A percentile compares a stretch with the other conserved stretches of the same genome.
These are phyloP conservation scores for Pyrenochaeta sp. DNA, from an alignment of 2,329 filamentous ascomycete genomes.

Conservation along the genomic window DNA sequence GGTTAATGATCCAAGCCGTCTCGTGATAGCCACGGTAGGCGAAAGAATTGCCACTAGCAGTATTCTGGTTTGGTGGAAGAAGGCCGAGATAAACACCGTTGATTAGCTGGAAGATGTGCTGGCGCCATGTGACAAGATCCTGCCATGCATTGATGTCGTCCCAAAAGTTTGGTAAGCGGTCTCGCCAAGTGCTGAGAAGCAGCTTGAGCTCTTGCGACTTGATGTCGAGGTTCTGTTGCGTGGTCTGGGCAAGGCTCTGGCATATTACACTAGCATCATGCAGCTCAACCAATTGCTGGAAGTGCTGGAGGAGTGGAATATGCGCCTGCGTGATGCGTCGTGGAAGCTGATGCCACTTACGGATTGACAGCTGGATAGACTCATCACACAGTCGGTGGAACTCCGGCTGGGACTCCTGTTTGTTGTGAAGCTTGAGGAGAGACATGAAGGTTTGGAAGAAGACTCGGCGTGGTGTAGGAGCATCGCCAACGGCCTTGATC, in stretches of 20 bases:
- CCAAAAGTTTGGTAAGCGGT: constrained; percentile 96
- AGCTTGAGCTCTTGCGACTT: constrained; percentile 97
- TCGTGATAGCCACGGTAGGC: constrained; percentile 98
- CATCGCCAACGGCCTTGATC: constrained; percentile 97
- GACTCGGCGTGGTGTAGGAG: constrained; percentile 87
- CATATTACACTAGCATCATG: constrained; percentile 98
- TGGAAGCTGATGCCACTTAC: constrained; percentile 99
- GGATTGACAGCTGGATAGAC: constrained; percentile 93
- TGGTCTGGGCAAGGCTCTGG: constrained; percentile 85
- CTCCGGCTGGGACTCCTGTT: constrained; percentile 79
- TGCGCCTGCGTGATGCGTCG: constrained; percentile 93
- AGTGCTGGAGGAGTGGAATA: constrained; percentile 93
- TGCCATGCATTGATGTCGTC: constrained; percentile 99
- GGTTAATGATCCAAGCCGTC: constrained; percentile 99
- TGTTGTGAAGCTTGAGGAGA: constrained; percentile 89
- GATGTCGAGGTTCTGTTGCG: constrained; percentile 81
- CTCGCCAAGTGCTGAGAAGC: constrained; percentile 91
- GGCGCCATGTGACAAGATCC: constrained; percentile 98
- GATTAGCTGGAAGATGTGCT: constrained; percentile 98
- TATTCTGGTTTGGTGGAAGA: constrained; percentile 76
- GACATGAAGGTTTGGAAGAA: constrained; percentile 99
- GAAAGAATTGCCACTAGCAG: constrained; percentile 88
- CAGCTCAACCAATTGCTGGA: constrained; percentile 95
- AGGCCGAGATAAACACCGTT: constrained; percentile 91
- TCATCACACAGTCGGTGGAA: constrained; percentile 94